Conservation (phyloP, 2,329 filamentous ascomycete species). For the Verticillium albo-atrum region DNA sequence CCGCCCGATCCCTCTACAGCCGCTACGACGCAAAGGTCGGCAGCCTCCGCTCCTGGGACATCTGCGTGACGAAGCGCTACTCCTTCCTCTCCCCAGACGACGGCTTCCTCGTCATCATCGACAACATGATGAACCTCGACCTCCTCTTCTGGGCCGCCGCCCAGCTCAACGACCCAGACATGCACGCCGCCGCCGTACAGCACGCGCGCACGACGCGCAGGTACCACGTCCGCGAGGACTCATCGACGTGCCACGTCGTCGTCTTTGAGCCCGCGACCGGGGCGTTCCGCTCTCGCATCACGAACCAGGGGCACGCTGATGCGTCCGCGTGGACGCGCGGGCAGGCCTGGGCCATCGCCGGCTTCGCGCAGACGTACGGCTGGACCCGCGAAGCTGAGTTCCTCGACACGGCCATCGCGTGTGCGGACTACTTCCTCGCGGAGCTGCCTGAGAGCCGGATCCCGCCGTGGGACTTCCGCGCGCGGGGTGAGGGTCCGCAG, state of each 20-base stretch:
- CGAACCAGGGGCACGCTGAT: constrained; percentile 41
- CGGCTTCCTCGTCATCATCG: constrained; percentile 36
- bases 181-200: constrained; percentile 27
- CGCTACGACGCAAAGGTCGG: constrained; percentile 28
- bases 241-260: constrained; percentile 37
- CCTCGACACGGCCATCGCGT: constrained; percentile 33
- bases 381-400: constrained; percentile 39
- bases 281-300: constrained; percentile 31
- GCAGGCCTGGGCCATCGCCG: constrained; percentile 44
- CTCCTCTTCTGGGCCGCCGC: constrained; percentile 34
- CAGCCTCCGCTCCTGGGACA: constrained; percentile 38
- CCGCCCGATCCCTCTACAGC: constrained; percentile 29
- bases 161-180: constrained; percentile 21
- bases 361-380: constrained; percentile 39
- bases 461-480: constrained; percentile 46
- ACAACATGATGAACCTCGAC: constrained; percentile 37
- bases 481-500: constrained; percentile 17
- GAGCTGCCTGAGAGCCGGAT: constrained; percentile 31
- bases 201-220: constrained; percentile 34
- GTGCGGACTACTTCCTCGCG: constrained; percentile 40
- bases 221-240: constrained; percentile 33
- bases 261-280: constrained; percentile 39
- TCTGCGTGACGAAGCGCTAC: constrained; percentile 33
- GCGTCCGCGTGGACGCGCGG: constrained; percentile 41
- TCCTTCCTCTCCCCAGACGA: constrained; percentile 25